Conservation (phyloP, 306 rosid species). For the Castanea sativa region DNA sequence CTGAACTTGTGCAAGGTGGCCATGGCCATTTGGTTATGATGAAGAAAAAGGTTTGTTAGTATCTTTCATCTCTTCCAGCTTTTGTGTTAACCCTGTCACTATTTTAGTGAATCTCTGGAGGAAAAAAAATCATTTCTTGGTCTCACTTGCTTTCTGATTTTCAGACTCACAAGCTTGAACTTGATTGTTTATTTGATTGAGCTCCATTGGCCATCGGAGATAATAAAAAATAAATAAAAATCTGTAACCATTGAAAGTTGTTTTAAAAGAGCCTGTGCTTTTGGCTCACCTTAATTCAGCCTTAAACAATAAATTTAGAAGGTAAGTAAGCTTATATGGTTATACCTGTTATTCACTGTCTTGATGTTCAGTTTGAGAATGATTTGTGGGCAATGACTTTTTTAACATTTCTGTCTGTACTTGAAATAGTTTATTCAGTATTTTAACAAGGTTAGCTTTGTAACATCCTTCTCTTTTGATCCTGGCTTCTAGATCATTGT, state of each 20-base stretch:
- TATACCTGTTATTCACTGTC: background rate
- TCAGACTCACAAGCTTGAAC: background rate
- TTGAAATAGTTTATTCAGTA: background rate
- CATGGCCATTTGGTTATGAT: slow-evolving; percentile 91
- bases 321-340: background rate
- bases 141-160: background rate
- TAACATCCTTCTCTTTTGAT: background rate
- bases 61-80: slow-evolving; percentile 13
- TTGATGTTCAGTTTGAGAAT: background rate
- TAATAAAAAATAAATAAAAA: background rate
- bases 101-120: background rate
- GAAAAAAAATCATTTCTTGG: background rate
- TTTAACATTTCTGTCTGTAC: background rate
- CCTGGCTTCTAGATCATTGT: background rate
- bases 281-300: background rate
- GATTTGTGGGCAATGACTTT: background rate
- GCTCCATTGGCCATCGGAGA: background rate
- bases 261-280: background rate
- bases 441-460: background rate
- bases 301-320: background rate
- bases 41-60: slow-evolving; percentile 77
- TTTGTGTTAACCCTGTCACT: slow-evolving; percentile 20
- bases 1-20: slow-evolving; percentile 94
- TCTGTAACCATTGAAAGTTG: background rate
- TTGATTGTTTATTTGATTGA: background rate